Evolutionary conservation across 169 alveolate genomes (phyloP).

Genomic region (Cystoisospora suis): DNA sequence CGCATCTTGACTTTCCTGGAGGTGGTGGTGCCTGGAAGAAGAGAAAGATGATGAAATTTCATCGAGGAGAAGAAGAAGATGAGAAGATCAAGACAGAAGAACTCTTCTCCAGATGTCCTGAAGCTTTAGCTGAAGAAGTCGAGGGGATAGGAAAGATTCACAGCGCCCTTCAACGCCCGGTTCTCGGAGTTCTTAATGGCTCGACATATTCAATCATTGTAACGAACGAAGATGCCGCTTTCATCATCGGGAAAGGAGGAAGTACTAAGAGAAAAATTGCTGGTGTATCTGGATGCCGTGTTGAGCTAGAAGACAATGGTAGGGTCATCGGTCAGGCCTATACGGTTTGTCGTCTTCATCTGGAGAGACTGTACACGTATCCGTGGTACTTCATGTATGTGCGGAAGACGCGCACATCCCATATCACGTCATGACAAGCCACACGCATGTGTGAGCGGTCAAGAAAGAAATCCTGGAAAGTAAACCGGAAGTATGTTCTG

Average conservation of each 20-base stretch:
- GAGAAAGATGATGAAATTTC: no score
- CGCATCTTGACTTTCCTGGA: no score
- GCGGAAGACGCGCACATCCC: no score
- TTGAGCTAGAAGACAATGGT: slow-evolving; percentile 42
- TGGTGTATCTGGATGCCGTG: slow-evolving; percentile 6
- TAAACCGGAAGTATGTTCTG: no score
- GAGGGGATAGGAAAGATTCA: not conserved
- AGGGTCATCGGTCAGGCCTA: no score
- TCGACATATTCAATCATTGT: slow-evolving; percentile 1
- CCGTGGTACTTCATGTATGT: no score
- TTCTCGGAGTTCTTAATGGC: slow-evolving; percentile 31
- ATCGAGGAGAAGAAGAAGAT: not conserved
- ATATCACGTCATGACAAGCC: no score
- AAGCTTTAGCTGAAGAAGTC: slow-evolving; percentile 9
- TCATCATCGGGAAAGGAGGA: slow-evolving; percentile 38
- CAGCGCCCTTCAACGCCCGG: slow-evolving; percentile 39
- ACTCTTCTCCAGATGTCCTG: not conserved
- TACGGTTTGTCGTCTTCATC: no score
- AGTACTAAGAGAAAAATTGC: slow-evolving; percentile 31
- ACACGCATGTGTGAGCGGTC: no score
- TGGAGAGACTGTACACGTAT: no score
- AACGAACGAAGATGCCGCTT: slow-evolving; percentile 47
- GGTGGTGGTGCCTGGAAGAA: no score
- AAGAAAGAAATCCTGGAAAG: no score
- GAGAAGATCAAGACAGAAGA: not conserved